Base-by-base conservation (phyloP, 371 early-diverging fungal species). In the Chytridiales sp. region DNA sequence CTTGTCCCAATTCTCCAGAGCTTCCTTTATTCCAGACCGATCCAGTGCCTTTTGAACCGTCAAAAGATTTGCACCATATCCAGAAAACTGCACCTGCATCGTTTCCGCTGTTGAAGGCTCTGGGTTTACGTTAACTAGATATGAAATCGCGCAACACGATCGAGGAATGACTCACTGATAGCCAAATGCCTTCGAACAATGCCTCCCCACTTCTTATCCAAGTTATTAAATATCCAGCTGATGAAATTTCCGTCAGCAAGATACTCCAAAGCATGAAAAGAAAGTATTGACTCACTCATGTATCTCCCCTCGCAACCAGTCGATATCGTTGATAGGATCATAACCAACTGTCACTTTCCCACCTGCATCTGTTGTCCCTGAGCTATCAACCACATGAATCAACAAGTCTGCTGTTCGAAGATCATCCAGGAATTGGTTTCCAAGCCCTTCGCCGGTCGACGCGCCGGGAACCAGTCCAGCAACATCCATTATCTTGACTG, bases 381-480 rank as follows among this genome's bases (percentile, higher is more conserved):
- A 85, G 29, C 84, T 88, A 61, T 91, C 91, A 1, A 91, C 91
- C 30, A 91, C 89, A 58, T 91, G 91, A 55, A 91, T 85, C 54
- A 91, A 70, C 11, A 81, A 85, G 50, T 87, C 81, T 35, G 91
- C 91, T 22, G 80, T 79, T 43, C 90, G 78, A 51, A 90, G 68
- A 60, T 90, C 91, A 59, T 90, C 91, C 36, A 90, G 62, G 56
- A 90, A 90, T 59, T 85, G 84, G 64, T 90, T 90, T 15, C 91
- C 91, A 40, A 90, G 64, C 34, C 74, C 89, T 36, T 74, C 73
- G 8, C 91, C 91, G 50, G 81, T 77, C 4, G 86, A 84, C 4
- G 91, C 91, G 2, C 91, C 91, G 3, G 91, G 91, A 2, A 90
- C 90, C 27, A 90, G 70, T 27, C 90, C 90, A 0, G 90, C 90